Evolutionary conservation across 805 yeast species (phyloP).

Genomic region (Pichia exigua): DNA sequence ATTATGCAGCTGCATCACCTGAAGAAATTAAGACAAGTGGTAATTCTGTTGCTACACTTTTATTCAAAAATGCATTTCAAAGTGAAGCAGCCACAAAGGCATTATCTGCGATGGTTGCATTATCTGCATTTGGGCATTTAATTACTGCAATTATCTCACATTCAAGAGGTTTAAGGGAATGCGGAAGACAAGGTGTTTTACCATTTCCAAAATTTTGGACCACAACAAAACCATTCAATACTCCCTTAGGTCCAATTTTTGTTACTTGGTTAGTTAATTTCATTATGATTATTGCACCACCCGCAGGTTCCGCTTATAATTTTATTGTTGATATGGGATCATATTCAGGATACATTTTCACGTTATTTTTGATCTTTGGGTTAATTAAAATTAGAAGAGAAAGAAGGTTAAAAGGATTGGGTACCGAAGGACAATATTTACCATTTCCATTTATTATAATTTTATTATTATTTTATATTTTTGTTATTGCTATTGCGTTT

Average conservation of each 20-base stretch:
- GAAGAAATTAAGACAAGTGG: slow-evolving; percentile 54
- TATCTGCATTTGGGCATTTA: slow-evolving; percentile 77
- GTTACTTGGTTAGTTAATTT: slow-evolving; percentile 74
- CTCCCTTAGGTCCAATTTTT: slow-evolving; percentile 66
- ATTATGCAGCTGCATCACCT: slow-evolving; percentile 64
- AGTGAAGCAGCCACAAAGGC: slow-evolving; percentile 50
- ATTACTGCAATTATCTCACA: slow-evolving; percentile 74
- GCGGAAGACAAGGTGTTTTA: slow-evolving; percentile 74
- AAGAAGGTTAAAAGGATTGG: slow-evolving; percentile 30
- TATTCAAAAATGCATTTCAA: slow-evolving; percentile 68
- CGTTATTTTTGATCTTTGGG: slow-evolving; percentile 56
- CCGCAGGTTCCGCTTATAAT: slow-evolving; percentile 84
- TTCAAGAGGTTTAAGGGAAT: slow-evolving; percentile 71
- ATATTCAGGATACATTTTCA: slow-evolving; percentile 60
- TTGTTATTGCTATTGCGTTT: slow-evolving; percentile 34
- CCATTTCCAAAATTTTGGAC: slow-evolving; percentile 72
- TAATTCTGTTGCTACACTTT: slow-evolving; percentile 65
- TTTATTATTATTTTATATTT: slow-evolving; percentile 25
- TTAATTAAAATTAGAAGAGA: slow-evolving; percentile 37
- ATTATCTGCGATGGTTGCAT: slow-evolving; percentile 70
- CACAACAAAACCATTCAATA: slow-evolving; percentile 58
- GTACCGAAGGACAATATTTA: slow-evolving; percentile 27
- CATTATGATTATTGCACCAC: slow-evolving; percentile 69
- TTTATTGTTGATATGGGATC: slow-evolving; percentile 73
- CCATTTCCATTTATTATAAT: slow-evolving; percentile 30